A percentile compares a stretch with the other conserved stretches of the same genome.
phyloP scores from a whole-genome alignment of 176 grass and related monocot genomes.

The Saccharum officinarum region DNA sequence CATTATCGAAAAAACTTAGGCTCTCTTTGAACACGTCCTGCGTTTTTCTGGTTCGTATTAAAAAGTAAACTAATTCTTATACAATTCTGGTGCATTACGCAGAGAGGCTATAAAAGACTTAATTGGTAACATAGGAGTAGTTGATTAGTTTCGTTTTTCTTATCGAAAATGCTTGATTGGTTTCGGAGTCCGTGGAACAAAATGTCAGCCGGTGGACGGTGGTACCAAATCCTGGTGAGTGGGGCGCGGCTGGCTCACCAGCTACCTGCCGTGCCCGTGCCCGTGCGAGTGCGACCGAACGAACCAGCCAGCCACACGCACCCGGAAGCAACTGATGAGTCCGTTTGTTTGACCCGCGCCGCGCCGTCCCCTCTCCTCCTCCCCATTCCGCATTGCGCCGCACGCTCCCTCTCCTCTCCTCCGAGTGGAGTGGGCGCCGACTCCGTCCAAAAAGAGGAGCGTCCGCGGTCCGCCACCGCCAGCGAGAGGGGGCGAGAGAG shows the following conservation, averaged over 20 bases:
- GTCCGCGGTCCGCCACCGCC: background rate
- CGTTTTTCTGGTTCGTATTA: too few relatives aligned
- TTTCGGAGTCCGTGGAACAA: background rate
- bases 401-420: background rate
- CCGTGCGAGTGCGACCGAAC: background rate
- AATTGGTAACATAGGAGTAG: too few relatives aligned
- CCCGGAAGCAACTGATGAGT: background rate
- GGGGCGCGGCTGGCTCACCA: background rate
- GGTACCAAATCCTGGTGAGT: background rate
- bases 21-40: too few relatives aligned
- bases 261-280: background rate
- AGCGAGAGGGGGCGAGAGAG: background rate
- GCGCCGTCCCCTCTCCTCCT: too few relatives aligned
- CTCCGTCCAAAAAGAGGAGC: slow-evolving; percentile 47
- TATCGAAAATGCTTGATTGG: too few relatives aligned
- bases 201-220: slow-evolving; percentile 5
- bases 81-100: too few relatives aligned
- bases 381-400: background rate
- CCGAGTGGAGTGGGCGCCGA: slow-evolving; percentile 34
- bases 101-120: too few relatives aligned
- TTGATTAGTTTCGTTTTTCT: too few relatives aligned
- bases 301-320: background rate
- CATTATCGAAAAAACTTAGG: too few relatives aligned
- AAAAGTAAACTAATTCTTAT: too few relatives aligned
- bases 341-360: background rate